Evolutionary conservation across 2,329 filamentous ascomycete genomes (phyloP).

Genomic region (Kalmusia sp.): DNA sequence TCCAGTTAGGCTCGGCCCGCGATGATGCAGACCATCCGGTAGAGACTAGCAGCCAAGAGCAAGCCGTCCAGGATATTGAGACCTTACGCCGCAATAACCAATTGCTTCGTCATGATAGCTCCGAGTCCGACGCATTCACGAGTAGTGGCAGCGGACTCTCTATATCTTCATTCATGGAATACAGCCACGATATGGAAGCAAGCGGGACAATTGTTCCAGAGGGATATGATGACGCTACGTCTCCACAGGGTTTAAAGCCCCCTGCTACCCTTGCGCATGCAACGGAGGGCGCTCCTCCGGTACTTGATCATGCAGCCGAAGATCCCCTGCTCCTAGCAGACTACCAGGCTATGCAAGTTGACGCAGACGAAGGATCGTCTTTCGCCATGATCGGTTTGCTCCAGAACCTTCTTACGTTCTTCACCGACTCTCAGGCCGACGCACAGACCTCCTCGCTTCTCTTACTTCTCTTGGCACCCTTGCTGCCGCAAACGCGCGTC

Average conservation of each 20-base stretch:
- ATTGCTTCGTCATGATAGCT: conserved; percentile 48
- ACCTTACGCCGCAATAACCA: conserved; percentile 49
- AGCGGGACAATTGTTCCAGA: conserved; percentile 52
- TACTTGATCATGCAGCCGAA: conserved; percentile 32
- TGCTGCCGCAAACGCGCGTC: conserved; percentile 52
- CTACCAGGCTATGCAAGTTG: conserved; percentile 42
- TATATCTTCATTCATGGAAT: conserved; percentile 29
- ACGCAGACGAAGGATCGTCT: conserved; percentile 42
- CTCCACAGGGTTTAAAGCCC: conserved; percentile 29
- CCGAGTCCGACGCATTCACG: conserved; percentile 46
- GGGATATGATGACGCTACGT: conserved; percentile 30
- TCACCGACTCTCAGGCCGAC: conserved; percentile 50
- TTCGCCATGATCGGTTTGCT: conserved; percentile 53
- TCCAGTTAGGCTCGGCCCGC: conserved; percentile 21
- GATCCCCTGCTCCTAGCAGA: conserved; percentile 44
- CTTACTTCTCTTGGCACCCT: conserved; percentile 54
- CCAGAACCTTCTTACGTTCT: conserved; percentile 49
- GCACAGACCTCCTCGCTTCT: conserved; percentile 57
- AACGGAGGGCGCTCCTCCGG: conserved; percentile 33
- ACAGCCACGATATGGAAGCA: conserved; percentile 47
- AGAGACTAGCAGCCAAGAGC: conserved; percentile 36
- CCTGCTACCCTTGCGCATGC: conserved; percentile 21
- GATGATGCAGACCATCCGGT: conserved; percentile 19
- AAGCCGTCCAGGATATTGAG: conserved; percentile 46
- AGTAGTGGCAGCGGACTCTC: conserved; percentile 40